Evolutionary conservation across 1,139 yeast species (phyloP).

Genomic region (Blastobotrys petasosporus): DNA sequence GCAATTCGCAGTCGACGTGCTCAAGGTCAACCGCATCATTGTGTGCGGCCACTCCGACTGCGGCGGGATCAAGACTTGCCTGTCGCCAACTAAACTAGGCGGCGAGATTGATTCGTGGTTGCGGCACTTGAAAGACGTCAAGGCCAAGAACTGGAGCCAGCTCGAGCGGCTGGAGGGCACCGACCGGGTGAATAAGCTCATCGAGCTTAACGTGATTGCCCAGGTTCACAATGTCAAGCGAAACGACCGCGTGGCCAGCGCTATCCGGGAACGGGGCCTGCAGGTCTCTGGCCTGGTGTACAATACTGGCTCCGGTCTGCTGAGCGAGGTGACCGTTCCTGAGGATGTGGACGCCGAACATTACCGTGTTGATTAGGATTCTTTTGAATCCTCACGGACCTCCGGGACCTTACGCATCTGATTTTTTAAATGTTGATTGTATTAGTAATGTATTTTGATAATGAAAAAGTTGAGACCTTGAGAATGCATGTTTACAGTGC

Average conservation of each 20-base stretch:
- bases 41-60: constrained; percentile 98
- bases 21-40: constrained; percentile 75
- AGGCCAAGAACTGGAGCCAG: constrained; percentile 47
- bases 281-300: constrained; percentile 87
- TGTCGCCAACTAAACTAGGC: constrained; percentile 62
- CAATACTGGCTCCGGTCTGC: constrained; percentile 73
- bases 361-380: constrained; percentile 14
- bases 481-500: too few species aligned
- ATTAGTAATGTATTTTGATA: too few species aligned
- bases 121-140: constrained; percentile 63
- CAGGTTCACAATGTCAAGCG: constrained; percentile 53
- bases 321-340: constrained; percentile 42
- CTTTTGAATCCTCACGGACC: too few species aligned
- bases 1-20: constrained; percentile 84
- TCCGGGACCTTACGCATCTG: too few species aligned
- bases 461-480: too few species aligned
- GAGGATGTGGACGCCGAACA: constrained; percentile 26
- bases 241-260: constrained; percentile 70
- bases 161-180: constrained; percentile 35
- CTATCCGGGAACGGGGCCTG: constrained; percentile 63
- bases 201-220: constrained; percentile 71
- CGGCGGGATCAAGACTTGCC: constrained; percentile 90
- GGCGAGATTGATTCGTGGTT: constrained; percentile 78
- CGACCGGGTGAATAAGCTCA: constrained; percentile 56
- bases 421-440: too few species aligned